These are phyloP conservation scores for Striga hermonthica DNA, from an alignment of 305 asterid species.

Conservation along the genomic window DNA sequence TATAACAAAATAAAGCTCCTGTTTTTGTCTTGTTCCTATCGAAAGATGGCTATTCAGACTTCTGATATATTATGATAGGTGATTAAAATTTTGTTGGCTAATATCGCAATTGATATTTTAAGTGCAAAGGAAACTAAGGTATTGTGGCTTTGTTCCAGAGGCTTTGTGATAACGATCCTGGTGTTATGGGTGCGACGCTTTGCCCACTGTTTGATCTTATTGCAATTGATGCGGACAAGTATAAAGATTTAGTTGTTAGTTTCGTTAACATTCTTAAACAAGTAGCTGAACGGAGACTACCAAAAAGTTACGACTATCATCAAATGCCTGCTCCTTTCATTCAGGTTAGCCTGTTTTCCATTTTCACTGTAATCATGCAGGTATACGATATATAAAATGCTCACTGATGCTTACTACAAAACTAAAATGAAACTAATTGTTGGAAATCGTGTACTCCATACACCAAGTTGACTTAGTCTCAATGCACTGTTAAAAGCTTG, in stretches of 20 bases:
- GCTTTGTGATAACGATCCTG: conserved; percentile 96
- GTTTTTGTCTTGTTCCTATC: neutral
- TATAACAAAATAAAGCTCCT: neutral
- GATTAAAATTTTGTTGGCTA: neutral
- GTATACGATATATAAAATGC: neutral
- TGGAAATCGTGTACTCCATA: neutral
- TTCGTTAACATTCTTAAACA: conserved; percentile 97
- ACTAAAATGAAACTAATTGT: conserved; percentile 19
- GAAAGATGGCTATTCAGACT: neutral
- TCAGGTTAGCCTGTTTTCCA: conserved; percentile 51
- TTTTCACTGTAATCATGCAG: conserved; percentile 7
- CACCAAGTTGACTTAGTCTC: neutral
- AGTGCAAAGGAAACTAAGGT: conserved; percentile 20
- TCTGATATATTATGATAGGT: neutral
- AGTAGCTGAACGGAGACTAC: conserved; percentile 90
- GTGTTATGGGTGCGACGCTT: conserved; percentile 97
- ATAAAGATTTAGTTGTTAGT: conserved; percentile 82
- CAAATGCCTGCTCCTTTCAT: conserved; percentile 99
- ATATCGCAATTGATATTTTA: conserved; percentile 8
- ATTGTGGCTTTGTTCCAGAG: conserved; percentile 52
- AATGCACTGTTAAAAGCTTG: conserved; percentile 14
- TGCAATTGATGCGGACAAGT: conserved; percentile 57
- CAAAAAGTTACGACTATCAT: conserved; percentile 97
- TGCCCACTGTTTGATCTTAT: conserved; percentile 95
- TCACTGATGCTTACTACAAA: conserved; percentile 21